Evolutionary conservation across 306 rosid species (phyloP), one percentile per base, ranked within the genome.

Genomic region (Quillaja saponaria): DNA sequence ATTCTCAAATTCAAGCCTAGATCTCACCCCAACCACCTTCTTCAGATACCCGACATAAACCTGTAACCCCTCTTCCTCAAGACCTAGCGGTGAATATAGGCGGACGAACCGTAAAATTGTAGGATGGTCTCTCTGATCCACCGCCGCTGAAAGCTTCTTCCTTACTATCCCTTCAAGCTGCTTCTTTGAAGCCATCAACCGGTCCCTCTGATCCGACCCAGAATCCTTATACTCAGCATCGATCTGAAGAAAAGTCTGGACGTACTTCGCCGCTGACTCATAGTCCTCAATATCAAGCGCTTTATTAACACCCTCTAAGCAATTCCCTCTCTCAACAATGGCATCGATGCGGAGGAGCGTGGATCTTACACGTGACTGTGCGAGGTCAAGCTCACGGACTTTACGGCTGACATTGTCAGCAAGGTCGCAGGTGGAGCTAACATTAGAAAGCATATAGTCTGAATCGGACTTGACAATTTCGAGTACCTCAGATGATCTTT

Each of bases 11-110:
- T 92, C 95, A 41, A 86, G 67, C 68, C 90, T 72, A 16, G 98
- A 87, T 63, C 98, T 80, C 98, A 92, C 86, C 49, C 79, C 92
- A 44, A 92, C 82, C 20, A 92, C 98, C 76, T 92, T 92, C 87
- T 86, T 84, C 87, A 92, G 54, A 39, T 88, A 88, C 3, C 78
- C 81, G n/a, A 92, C 98, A 37, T 92, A 92, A 7, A 85, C 88
- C 74, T 92, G 96, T 75, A 92, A 73, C 1, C 94, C 98, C 55
- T 88, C 98, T 20, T 85, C 96, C 74, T 87, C 98, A 51, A 92
- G 71, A 7, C 87, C 98, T 2, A 92, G 63, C 1, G 94, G 98
- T 31, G 88, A 56, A 55, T 81, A 86, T 10, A 92, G 76, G 61
- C 71, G 71, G 19, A 87, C 81, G 35, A 88, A 91, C 46, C 95